Conservation (phyloP, 495 filamentous ascomycete species). For the Apiosordaria backusii region DNA sequence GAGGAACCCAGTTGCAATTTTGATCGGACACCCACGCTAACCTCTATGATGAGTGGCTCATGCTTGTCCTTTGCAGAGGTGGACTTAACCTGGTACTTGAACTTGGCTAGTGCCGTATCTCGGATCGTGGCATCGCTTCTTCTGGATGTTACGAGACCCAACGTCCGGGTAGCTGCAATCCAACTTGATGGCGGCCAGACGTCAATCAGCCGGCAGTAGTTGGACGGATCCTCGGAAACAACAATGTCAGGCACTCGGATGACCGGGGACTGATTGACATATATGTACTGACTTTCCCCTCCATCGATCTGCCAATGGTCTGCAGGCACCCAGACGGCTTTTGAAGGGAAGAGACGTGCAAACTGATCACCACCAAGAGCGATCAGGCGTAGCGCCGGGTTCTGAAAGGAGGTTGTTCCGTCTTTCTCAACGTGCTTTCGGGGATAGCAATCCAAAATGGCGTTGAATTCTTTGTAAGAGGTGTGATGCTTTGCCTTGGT, state of each 20-base stretch:
- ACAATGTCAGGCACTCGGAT: neutral
- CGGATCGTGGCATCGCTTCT: neutral
- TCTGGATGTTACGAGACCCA: neutral
- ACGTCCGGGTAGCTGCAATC: neutral
- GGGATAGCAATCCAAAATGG: slow-evolving; percentile 2
- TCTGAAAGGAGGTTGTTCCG: neutral
- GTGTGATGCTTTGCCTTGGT: neutral
- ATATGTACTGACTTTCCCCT: neutral
- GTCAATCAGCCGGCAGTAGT: neutral
- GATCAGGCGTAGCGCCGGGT: neutral
- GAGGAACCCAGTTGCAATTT: neutral
- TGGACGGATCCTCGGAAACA: neutral
- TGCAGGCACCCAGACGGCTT: neutral
- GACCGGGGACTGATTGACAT: neutral
- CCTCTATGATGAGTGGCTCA: neutral
- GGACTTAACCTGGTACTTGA: neutral
- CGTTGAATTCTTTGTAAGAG: neutral
- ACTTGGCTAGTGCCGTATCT: neutral
- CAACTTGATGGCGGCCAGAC: neutral
- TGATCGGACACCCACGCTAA: neutral
- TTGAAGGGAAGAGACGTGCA: neutral
- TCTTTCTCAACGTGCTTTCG: neutral
- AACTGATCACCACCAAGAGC: slow-evolving; percentile 5
- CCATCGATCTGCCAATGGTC: neutral
- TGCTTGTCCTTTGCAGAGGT: neutral